These are phyloP conservation scores for Uromyces viciae-fabae DNA, from an alignment of 1,284 basidiomycete genomes.

Conservation along the genomic window DNA sequence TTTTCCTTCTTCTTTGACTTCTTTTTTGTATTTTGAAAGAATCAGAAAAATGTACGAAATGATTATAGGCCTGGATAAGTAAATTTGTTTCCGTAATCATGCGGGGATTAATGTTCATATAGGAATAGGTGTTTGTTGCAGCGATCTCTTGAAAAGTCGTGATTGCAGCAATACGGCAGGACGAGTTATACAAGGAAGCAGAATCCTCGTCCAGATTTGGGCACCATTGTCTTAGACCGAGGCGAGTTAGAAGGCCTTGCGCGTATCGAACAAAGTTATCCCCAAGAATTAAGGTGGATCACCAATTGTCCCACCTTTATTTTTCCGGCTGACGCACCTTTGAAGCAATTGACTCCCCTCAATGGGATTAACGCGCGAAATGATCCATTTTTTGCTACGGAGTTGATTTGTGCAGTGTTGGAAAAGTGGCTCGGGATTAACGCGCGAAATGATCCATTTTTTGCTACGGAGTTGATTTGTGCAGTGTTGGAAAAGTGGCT, in stretches of 20 bases:
- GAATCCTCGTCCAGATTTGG: slow-evolving; percentile 1
- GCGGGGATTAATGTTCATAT: slow-evolving; percentile 13
- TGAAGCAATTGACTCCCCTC: neutral
- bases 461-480: too few relatives aligned
- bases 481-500: neutral
- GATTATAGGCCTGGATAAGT: slow-evolving; percentile 14
- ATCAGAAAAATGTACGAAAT: slow-evolving; percentile 4
- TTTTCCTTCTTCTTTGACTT: slow-evolving; percentile 4
- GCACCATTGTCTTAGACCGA: slow-evolving; percentile 9
- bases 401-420: too few relatives aligned
- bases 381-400: too few relatives aligned
- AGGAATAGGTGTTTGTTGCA: neutral
- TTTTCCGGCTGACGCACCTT: neutral
- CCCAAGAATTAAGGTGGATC: neutral
- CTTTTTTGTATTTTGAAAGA: slow-evolving; percentile 9
- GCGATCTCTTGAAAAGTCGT: slow-evolving; percentile 7
- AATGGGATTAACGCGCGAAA: neutral
- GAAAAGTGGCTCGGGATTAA: neutral
- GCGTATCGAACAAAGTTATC: slow-evolving; percentile 9
- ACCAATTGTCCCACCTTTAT: neutral
- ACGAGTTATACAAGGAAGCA: neutral
- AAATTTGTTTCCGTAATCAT: neutral
- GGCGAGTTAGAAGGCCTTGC: neutral
- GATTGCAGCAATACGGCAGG: slow-evolving; percentile 7
- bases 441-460: too few relatives aligned